Evolutionary conservation across 495 filamentous ascomycete genomes (phyloP).

Genomic region (Echria macrotheca): DNA sequence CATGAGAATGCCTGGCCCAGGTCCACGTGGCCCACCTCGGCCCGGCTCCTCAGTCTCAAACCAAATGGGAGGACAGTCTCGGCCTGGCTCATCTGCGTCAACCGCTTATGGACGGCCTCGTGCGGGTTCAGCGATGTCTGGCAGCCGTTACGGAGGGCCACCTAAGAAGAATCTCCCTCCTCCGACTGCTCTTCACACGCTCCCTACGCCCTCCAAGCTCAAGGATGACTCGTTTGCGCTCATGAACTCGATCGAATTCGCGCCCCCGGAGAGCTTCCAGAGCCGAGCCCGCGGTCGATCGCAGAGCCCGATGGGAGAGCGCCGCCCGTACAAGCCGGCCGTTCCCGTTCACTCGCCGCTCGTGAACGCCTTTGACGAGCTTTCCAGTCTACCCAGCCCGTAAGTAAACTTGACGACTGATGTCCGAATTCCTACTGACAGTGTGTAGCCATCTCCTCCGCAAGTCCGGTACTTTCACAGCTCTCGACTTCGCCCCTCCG

Average conservation of each 20-base stretch:
- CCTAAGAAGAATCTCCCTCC: slow-evolving; percentile 61
- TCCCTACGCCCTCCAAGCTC: slow-evolving; percentile 83
- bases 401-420: slow-evolving; percentile 49
- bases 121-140: slow-evolving; percentile 33
- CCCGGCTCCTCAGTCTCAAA: slow-evolving; percentile 40
- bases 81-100: slow-evolving; percentile 66
- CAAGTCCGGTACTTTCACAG: slow-evolving; percentile 85
- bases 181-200: slow-evolving; percentile 63
- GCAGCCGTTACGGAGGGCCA: slow-evolving; percentile 28
- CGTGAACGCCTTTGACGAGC: slow-evolving; percentile 79
- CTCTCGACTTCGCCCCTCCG: slow-evolving; percentile 91
- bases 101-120: slow-evolving; percentile 45
- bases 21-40: slow-evolving; percentile 34
- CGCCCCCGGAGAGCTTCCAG: slow-evolving; percentile 65
- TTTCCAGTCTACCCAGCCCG: slow-evolving; percentile 81
- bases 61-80: slow-evolving; percentile 33
- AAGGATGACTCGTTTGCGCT: slow-evolving; percentile 75
- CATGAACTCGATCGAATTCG: slow-evolving; percentile 71
- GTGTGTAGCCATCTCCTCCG: slow-evolving; percentile 66
- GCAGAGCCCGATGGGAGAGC: slow-evolving; percentile 73
- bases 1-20: slow-evolving; percentile 20
- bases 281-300: slow-evolving; percentile 68
- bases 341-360: slow-evolving; percentile 70
- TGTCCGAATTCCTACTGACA: background rate
- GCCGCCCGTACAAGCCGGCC: slow-evolving; percentile 64